These are phyloP conservation scores for Wickerhamomyces sp. DNA, from an alignment of 1,139 yeast species.

Conservation along the genomic window DNA sequence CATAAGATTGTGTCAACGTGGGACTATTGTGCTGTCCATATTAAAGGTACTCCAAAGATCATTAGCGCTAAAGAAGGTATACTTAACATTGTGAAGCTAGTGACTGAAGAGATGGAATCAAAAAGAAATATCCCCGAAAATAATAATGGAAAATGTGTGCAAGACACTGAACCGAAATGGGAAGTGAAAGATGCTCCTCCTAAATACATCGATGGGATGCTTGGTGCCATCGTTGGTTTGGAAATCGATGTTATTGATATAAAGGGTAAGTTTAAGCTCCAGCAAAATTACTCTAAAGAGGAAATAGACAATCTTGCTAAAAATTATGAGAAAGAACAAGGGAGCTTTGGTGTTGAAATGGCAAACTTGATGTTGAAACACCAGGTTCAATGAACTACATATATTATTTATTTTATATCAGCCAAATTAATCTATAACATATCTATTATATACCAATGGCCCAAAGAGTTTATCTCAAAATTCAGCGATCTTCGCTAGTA, in stretches of 20 bases:
- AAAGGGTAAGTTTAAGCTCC: conserved; percentile 59
- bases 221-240: conserved; percentile 57
- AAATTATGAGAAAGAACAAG: conserved; percentile 33
- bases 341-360: conserved; percentile 18
- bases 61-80: conserved; percentile 46
- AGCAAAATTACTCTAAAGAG: conserved; percentile 42
- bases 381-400: no score
- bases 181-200: conserved; percentile 57
- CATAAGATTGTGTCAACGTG: conserved; percentile 71
- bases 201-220: conserved; percentile 38
- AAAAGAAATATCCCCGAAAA: conserved; percentile 22
- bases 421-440: no score
- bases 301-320: conserved; percentile 52
- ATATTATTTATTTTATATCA: no score
- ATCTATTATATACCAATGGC: no score
- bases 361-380: background rate
- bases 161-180: conserved; percentile 40
- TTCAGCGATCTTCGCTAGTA: conserved; percentile 43
- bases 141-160: background rate
- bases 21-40: conserved; percentile 63
- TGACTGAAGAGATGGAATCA: conserved; percentile 48
- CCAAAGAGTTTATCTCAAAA: no score
- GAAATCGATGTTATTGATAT: conserved; percentile 47
- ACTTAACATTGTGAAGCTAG: conserved; percentile 38
- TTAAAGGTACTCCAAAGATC: conserved; percentile 48